Evolutionary conservation across 2,329 filamentous ascomycete genomes (phyloP).

Genomic region (Thermoascus crustaceus): DNA sequence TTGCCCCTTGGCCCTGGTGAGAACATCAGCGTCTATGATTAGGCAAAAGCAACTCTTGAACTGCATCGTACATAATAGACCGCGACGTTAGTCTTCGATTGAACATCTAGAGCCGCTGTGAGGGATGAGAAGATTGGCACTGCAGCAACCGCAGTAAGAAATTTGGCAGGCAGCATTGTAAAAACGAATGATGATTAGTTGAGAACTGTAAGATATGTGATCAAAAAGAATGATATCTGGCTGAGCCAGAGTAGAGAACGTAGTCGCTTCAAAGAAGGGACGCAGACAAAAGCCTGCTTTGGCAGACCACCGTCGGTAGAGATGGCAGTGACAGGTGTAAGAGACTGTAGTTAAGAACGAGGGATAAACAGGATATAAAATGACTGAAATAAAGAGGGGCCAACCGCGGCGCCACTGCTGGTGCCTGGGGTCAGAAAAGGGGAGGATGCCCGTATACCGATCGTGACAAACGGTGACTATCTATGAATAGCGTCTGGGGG

Average conservation of each 20-base stretch:
- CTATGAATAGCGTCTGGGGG: neutral
- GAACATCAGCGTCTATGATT: constrained; percentile 8
- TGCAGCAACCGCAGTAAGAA: constrained; percentile 29
- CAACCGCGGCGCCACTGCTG: neutral
- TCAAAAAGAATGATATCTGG: constrained; percentile 27
- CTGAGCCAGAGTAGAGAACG: constrained; percentile 30
- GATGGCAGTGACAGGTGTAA: neutral
- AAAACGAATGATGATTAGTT: constrained; percentile 23
- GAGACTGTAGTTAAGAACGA: too few species aligned
- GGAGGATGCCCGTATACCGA: neutral
- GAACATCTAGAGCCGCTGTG: constrained; percentile 34
- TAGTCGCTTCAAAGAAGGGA: constrained; percentile 42
- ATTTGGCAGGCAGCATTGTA: constrained; percentile 30
- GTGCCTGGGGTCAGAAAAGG: neutral
- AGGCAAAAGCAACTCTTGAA: neutral
- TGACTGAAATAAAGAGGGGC: neutral
- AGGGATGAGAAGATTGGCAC: constrained; percentile 22
- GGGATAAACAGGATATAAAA: neutral
- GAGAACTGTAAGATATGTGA: constrained; percentile 22
- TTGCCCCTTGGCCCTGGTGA: constrained; percentile 43
- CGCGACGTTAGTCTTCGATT: constrained; percentile 41
- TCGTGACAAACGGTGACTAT: neutral
- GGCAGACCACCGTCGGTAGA: constrained; percentile 7
- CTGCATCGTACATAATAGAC: constrained; percentile 44
- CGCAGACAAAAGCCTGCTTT: constrained; percentile 42